Percentiles rank a stretch among this genome's conserved stretches.
These are phyloP conservation scores for Clitopilus hobsonii DNA, from an alignment of 768 basidiomycete species.

Conservation along the genomic window DNA sequence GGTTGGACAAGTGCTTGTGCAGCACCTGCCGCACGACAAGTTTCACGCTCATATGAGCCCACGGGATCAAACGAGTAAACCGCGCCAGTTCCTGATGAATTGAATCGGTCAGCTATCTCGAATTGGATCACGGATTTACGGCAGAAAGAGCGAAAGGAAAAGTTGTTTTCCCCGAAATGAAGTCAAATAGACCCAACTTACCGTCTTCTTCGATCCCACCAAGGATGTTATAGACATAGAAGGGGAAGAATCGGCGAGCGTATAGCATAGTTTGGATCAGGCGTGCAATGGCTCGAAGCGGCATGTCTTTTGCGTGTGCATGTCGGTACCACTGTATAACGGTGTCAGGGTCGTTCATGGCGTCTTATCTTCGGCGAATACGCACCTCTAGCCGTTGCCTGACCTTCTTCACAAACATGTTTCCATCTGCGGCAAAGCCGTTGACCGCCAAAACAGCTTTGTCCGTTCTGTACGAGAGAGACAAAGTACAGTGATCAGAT, in stretches of 20 bases:
- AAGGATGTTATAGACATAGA: constrained; percentile 95
- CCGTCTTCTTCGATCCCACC: constrained; percentile 96
- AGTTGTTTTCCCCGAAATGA: constrained; percentile 17
- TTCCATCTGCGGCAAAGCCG: constrained; percentile 96
- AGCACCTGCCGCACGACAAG: constrained; percentile 93
- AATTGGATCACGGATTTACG: constrained; percentile 6
- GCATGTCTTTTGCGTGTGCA: constrained; percentile 96
- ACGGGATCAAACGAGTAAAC: constrained; percentile 99
- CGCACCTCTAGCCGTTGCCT: constrained; percentile 91
- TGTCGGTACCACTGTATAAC: constrained; percentile 87
- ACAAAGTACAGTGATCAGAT: constrained; percentile 2
- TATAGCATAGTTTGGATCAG: constrained; percentile 99
- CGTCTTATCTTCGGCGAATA: constrained; percentile 6
- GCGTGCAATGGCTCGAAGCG: constrained; percentile 94
- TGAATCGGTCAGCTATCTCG: constrained; percentile 5
- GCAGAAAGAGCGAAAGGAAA: constrained; percentile 6
- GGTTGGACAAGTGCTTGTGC: constrained; percentile 95
- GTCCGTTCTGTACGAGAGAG: constrained; percentile 61
- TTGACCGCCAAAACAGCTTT: constrained; percentile 92
- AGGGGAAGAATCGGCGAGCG: constrained; percentile 94
- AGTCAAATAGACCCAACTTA: constrained; percentile 33
- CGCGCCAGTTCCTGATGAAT: constrained; percentile 74
- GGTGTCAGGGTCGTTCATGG: background rate
- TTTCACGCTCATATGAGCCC: constrained; percentile 95
- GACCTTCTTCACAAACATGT: constrained; percentile 96